Base-by-base conservation (phyloP, 225 moss, liverwort and hornwort genomes). In the Neckera pumila region DNA sequence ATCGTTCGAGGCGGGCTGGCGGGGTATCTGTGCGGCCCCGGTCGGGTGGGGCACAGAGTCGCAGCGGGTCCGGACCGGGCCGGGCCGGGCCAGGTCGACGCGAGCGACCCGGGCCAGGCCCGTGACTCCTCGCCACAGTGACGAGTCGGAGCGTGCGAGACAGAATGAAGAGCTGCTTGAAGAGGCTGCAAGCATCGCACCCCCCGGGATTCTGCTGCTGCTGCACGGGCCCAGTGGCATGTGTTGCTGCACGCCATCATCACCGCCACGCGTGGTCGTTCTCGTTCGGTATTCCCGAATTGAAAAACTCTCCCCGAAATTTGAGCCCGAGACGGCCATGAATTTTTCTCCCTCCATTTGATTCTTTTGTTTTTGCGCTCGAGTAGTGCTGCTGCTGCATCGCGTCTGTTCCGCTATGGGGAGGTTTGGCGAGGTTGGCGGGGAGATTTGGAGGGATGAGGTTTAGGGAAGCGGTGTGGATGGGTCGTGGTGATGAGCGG, bases 361-460 rank as follows among this genome's bases (percentile, higher is more conserved):
- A 82, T 51, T 74, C 83, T 82, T 81, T 75, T 6, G 69, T 33
- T 54, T 75, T 54, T 75, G 38, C 40, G 54, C 36, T 45, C 10
- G n/a, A 54, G 59, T 17, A 47, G 47, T 47, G 57, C 27, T 51
- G 69, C 38, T 70, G 61, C 38, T 80, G 80, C 89, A 57, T 89
- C 81, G 62, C 84, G 77, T 79, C 87, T 72, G 84, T 86, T 86
- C 65, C 78, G 49, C 77, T 3, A 19, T 58, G 76, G 84, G 67
- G 88, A 90, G 90, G 82, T 90, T 85, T 89, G 72, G 87, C 78
- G 81, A 88, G 90, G 87, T 89, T 86, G 85, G 28, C 67, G 86
- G 86, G 84, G 88, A 89, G 86, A 89, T 89, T 90, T 58, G 80
- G 82, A 87, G 79, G n/a, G 92, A 74, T 87, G 89, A 90, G 75